Evolutionary conservation across 1,139 yeast species (phyloP).

Genomic region (Candida sp.): DNA sequence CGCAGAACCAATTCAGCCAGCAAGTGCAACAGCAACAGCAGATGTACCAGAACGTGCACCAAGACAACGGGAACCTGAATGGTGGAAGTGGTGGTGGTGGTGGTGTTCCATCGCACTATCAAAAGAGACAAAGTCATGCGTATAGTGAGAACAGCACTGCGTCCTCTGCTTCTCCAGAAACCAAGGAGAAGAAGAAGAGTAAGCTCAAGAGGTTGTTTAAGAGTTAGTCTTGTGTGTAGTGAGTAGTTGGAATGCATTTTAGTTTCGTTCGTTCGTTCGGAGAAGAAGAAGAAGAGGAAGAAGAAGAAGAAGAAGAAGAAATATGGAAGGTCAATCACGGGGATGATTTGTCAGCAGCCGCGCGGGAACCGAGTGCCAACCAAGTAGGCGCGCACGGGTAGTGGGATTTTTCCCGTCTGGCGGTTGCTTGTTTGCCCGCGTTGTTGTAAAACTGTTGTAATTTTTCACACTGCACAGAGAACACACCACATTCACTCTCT

Average conservation of each 20-base stretch:
- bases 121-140: constrained; percentile 25
- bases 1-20: constrained; percentile 7
- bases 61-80: neutral
- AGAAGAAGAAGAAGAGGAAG: no score
- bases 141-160: neutral
- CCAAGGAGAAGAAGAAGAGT: constrained; percentile 37
- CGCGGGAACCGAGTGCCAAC: no score
- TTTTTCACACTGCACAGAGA: neutral
- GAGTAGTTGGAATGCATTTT: neutral
- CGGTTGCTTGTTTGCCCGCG: no score
- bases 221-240: neutral
- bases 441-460: no score
- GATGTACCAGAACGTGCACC: constrained; percentile 1
- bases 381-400: no score
- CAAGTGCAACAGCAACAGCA: constrained; percentile 12
- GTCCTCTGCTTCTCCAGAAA: constrained; percentile 14
- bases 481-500: neutral
- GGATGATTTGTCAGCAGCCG: neutral
- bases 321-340: neutral
- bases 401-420: no score
- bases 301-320: neutral
- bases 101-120: constrained; percentile 32
- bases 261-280: neutral
- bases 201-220: constrained; percentile 42
- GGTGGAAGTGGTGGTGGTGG: neutral